Conservation (phyloP, 768 basidiomycete species). For the Panellus pusillus region DNA sequence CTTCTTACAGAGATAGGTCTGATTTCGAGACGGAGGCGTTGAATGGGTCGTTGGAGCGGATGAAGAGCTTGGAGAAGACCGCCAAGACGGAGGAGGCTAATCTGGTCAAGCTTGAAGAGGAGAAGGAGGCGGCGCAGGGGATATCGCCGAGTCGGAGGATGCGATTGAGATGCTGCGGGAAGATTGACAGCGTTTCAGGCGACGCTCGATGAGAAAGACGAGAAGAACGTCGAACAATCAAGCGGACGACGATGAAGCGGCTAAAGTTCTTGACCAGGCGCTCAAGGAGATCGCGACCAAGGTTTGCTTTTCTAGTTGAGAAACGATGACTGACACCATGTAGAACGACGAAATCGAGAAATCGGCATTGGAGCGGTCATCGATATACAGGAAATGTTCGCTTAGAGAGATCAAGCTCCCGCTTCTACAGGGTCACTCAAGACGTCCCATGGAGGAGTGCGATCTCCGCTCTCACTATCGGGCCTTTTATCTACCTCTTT, state of each 20-base stretch:
- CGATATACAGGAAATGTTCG: constrained; percentile 90
- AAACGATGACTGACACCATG: constrained; percentile 14
- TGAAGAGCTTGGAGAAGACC: constrained; percentile 52
- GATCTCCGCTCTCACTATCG: constrained; percentile 7
- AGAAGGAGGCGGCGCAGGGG: constrained; percentile 54
- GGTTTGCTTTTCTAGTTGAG: constrained; percentile 42
- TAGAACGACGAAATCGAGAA: constrained; percentile 93
- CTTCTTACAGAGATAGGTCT: constrained; percentile 55
- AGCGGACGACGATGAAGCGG: constrained; percentile 66
- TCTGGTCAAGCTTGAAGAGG: constrained; percentile 52
- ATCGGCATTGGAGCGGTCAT: constrained; percentile 78
- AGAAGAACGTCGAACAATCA: constrained; percentile 77
- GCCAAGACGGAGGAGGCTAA: constrained; percentile 53
- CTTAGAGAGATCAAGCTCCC: constrained; percentile 86
- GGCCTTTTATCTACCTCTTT: constrained; percentile 6
- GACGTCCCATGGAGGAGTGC: constrained; percentile 94
- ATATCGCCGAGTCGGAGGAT: constrained; percentile 59
- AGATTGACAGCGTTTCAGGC: constrained; percentile 61
- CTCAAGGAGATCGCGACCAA: constrained; percentile 86
- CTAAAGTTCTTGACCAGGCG: constrained; percentile 79
- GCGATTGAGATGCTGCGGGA: constrained; percentile 57
- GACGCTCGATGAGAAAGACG: constrained; percentile 67
- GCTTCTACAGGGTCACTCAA: constrained; percentile 72
- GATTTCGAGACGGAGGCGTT: constrained; percentile 84
- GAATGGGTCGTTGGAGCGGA: constrained; percentile 59